These are phyloP conservation scores for Citrus glauca DNA, from an alignment of 345 rosid genomes.

Conservation along the genomic window DNA sequence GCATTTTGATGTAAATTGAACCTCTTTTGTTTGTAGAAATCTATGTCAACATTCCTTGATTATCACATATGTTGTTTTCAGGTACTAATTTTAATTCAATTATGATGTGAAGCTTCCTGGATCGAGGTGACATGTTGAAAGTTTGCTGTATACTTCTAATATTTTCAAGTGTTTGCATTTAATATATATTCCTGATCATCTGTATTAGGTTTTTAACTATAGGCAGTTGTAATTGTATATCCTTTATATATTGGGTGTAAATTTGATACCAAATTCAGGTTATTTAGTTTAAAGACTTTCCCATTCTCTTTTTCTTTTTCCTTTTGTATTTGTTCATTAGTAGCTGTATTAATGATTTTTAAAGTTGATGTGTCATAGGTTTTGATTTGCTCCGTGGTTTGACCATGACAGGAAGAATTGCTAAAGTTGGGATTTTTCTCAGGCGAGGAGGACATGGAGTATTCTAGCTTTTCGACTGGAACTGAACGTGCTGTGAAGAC, in stretches of 20 bases:
- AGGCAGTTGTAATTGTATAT: background rate
- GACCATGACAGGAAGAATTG: conserved; percentile 63
- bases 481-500: conserved; percentile 80
- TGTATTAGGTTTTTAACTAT: background rate
- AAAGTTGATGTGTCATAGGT: background rate
- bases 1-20: background rate
- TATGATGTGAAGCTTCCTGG: background rate
- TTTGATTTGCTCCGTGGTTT: conserved; percentile 1
- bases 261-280: background rate
- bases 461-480: conserved; percentile 72
- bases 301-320: background rate
- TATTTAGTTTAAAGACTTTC: background rate
- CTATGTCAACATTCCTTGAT: background rate
- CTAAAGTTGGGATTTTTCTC: conserved; percentile 73
- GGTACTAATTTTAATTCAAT: background rate
- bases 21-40: background rate
- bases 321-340: background rate
- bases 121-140: background rate
- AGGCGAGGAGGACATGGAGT: conserved; percentile 87
- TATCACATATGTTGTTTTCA: background rate
- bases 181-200: background rate
- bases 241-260: no score
- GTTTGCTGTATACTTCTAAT: background rate
- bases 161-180: background rate
- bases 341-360: background rate